Base-by-base conservation (phyloP, 2,329 filamentous ascomycete species). In the Scedosporium dehoogii region DNA sequence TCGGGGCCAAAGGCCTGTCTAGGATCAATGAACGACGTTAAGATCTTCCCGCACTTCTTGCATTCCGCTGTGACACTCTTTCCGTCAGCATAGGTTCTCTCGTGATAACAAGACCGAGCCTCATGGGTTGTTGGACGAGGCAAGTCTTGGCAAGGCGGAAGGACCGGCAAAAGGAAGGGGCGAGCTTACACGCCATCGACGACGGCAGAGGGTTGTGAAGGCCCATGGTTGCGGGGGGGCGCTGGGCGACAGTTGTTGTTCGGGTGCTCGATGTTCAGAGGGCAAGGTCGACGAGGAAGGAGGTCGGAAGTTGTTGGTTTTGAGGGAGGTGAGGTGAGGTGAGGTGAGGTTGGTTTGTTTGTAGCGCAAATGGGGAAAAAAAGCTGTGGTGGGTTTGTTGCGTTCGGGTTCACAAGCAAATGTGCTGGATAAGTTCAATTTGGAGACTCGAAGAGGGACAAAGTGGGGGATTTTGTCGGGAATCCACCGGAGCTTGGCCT, bases 31-130 rank as follows among this genome's bases (percentile, higher is more conserved):
- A 99, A 99, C 12, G 92, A 96, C 56, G 90, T 85, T 68, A 99
- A 84, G 71, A 97, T 97, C 81, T 96, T 96, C 72, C 90, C 90
- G 73, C 92, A 94, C 78, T 99, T 99, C 76, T 89, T 94, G 79
- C 94, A 97, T 79, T 99, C 94, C 79, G 91, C 93, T 97, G 75
- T 68, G 41, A 46, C 12, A 27, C n/a, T 27, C 27, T n/a, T 16
- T n/a, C 9, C 10, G 42, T 60, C 59, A 60, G 42, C 14, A 21
- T n/a, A n/a, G 41, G 16, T 23, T 27, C 27, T 21, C 5, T 51
- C 46, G 62, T 41, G 58, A 63, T 62, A 63, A 63, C 62, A 62
- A 60, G 27, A 62, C 61, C 57, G 61, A 61, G 51, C 59, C 57
- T 48, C 9, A 63, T 57, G 63, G 66, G 64, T 65, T 60, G 60